A percentile compares a stretch with the other conserved stretches of the same genome.
Conservation (phyloP, 768 basidiomycete genomes). For the Xerocomellus intermedius region DNA sequence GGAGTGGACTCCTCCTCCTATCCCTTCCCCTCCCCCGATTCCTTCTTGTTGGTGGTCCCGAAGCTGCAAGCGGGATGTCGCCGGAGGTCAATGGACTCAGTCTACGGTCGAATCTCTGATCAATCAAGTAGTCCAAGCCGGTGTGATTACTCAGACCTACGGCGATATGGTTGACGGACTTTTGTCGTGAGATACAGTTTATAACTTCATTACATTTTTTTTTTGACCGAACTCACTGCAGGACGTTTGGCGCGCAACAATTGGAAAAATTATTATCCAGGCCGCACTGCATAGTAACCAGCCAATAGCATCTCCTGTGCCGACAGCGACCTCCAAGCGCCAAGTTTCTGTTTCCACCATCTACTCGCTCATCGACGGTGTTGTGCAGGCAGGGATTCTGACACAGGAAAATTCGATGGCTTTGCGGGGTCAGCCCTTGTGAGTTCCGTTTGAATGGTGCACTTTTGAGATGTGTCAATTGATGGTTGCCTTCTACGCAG, state of each 20-base stretch:
- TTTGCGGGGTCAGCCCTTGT: neutral
- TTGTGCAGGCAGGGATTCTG: no score
- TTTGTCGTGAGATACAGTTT: neutral
- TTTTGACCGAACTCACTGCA: neutral
- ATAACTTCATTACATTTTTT: no score
- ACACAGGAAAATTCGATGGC: neutral
- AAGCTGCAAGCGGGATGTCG: no score
- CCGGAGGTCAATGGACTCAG: neutral
- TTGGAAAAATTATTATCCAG: neutral
- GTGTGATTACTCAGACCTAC: neutral
- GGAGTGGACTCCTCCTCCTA: no score
- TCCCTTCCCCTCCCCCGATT: no score
- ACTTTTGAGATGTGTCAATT: neutral
- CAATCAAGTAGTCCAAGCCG: neutral
- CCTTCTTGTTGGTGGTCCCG: no score
- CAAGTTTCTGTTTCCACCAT: no score
- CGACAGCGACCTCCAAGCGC: no score
- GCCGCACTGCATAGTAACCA: neutral
- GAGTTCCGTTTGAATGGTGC: neutral
- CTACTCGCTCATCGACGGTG: no score
- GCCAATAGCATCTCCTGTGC: no score
- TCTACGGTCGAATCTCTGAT: neutral
- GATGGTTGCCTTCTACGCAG: neutral
- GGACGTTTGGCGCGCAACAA: neutral
- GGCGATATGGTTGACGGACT: neutral